Conservation (phyloP, 2,329 filamentous ascomycete species). For the Bipolaris bicolor region DNA sequence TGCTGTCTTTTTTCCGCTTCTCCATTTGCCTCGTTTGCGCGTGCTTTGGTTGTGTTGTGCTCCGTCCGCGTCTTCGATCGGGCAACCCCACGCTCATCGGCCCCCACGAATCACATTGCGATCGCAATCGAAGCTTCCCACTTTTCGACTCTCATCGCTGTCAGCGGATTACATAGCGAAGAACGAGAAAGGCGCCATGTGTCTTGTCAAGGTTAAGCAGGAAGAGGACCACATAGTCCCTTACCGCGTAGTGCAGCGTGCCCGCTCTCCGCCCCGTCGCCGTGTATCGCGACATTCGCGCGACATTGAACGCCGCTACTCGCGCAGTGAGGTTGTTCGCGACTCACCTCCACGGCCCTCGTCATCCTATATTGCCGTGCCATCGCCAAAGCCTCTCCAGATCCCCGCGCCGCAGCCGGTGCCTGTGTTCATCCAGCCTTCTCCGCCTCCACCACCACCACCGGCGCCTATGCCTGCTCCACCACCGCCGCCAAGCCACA, state of each 20-base stretch:
- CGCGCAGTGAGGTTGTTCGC: conserved; percentile 41
- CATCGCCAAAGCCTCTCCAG: conserved; percentile 39
- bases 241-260: conserved; percentile 43
- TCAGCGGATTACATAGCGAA: conserved; percentile 7
- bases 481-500: conserved; percentile 32
- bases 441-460: conserved; percentile 40
- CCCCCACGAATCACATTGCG: conserved; percentile 41
- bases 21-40: conserved; percentile 1
- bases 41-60: conserved; percentile 12
- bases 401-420: conserved; percentile 51
- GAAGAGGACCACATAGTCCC: conserved; percentile 53
- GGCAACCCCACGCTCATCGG: conserved; percentile 32
- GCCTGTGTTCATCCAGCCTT: conserved; percentile 49
- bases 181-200: conserved; percentile 44
- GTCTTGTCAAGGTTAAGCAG: conserved; percentile 54
- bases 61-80: conserved; percentile 15
- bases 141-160: conserved; percentile 3
- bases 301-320: conserved; percentile 32
- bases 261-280: conserved; percentile 40
- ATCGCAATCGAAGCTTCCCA: conserved; percentile 32
- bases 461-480: conserved; percentile 40
- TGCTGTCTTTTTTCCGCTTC: conserved; percentile 15
- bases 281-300: conserved; percentile 32
- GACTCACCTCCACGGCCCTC: conserved; percentile 36
- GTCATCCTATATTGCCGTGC: conserved; percentile 41